A percentile compares a stretch with the other conserved stretches of the same genome.
Conservation (phyloP, 1,139 yeast genomes). For the Yarrowia galli region DNA sequence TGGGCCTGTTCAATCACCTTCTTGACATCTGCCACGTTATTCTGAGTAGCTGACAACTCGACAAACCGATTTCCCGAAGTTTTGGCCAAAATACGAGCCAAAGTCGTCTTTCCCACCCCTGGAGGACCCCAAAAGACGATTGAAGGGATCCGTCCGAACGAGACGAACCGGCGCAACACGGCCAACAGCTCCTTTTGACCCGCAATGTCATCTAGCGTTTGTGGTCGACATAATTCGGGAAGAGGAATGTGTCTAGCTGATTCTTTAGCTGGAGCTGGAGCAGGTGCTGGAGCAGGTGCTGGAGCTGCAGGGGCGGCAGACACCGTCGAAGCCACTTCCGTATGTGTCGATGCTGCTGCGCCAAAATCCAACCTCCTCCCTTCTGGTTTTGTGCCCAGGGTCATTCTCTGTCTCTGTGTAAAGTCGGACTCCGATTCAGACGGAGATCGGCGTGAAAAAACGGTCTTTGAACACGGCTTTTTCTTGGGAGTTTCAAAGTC, state of each 20-base stretch:
- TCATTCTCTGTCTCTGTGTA: slow-evolving; percentile 7
- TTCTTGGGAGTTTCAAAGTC: slow-evolving; percentile 18
- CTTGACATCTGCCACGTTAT: slow-evolving; percentile 73
- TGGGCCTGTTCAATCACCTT: slow-evolving; percentile 76
- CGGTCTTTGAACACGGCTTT: slow-evolving; percentile 21
- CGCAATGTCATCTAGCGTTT: slow-evolving; percentile 71
- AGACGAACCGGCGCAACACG: slow-evolving; percentile 70
- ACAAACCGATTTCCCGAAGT: slow-evolving; percentile 67
- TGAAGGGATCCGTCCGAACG: slow-evolving; percentile 68
- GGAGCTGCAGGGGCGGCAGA: background rate
- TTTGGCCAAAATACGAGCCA: slow-evolving; percentile 65
- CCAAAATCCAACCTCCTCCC: background rate
- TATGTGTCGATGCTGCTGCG: background rate
- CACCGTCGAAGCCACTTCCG: no score
- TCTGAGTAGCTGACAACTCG: slow-evolving; percentile 86
- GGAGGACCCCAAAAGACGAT: slow-evolving; percentile 96
- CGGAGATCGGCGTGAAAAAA: slow-evolving; percentile 31
- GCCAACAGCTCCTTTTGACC: slow-evolving; percentile 92
- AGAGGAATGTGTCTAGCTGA: slow-evolving; percentile 57
- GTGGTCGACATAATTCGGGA: slow-evolving; percentile 87
- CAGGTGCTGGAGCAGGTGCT: background rate
- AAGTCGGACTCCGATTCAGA: slow-evolving; percentile 24
- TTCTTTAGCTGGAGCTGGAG: background rate
- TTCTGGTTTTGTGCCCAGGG: background rate
- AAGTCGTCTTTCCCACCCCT: slow-evolving; percentile 91